Percentiles rank a stretch among this genome's conserved stretches.
Conservation (phyloP, 2,329 filamentous ascomycete species). For the Fusarium acutatum region DNA sequence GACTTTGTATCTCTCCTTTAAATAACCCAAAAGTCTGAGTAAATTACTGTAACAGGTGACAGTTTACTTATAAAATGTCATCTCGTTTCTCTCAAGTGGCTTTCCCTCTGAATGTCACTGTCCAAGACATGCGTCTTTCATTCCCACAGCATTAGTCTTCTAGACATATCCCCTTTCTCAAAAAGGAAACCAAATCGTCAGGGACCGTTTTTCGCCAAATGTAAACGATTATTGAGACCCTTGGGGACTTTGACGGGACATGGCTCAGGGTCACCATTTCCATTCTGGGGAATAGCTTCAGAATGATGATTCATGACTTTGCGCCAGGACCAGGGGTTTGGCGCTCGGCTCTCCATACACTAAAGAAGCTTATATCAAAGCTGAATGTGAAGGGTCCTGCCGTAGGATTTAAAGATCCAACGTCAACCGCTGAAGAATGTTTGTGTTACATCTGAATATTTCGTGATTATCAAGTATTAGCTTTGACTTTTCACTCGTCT, state of each 20-base stretch:
- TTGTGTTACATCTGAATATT: neutral
- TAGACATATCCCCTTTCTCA: neutral
- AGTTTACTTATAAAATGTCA: neutral
- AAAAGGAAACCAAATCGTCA: slow-evolving; percentile 32
- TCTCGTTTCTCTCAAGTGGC: neutral
- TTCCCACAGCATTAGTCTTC: neutral
- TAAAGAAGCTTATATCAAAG: slow-evolving; percentile 21
- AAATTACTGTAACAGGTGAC: neutral
- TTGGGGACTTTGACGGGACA: neutral
- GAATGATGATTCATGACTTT: slow-evolving; percentile 39
- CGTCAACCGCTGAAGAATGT: neutral
- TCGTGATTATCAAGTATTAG: slow-evolving; percentile 21
- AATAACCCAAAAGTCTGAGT: neutral
- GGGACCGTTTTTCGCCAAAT: neutral
- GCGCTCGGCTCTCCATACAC: neutral
- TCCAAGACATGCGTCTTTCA: neutral
- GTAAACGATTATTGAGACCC: slow-evolving; percentile 8
- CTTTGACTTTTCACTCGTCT: slow-evolving; percentile 1
- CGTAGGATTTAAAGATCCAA: slow-evolving; percentile 4
- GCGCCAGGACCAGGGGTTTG: neutral
- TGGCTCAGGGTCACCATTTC: neutral
- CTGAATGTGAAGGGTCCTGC: slow-evolving; percentile 1
- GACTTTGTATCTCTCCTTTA: neutral
- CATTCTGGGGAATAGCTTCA: neutral
- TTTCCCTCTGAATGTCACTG: neutral